Evolutionary conservation across 768 basidiomycete genomes (phyloP), one percentile per base, ranked within the genome.

Genomic region (Russula foetens): DNA sequence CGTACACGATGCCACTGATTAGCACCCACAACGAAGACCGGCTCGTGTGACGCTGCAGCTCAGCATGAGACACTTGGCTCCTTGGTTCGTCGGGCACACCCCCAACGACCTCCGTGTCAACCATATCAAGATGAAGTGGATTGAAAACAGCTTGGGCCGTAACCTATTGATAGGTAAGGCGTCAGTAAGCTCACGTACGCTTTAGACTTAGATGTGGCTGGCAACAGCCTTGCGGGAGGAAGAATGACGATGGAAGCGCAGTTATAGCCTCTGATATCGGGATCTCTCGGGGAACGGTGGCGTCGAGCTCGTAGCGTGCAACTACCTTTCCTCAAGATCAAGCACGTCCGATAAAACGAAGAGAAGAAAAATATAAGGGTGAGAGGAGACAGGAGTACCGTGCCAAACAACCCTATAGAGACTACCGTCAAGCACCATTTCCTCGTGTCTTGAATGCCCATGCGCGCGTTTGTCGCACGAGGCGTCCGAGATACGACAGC

Each of bases 1-100:
- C 56, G 45, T 53, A 58, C 38, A 68, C 46, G 38, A 50, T 59
- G 49, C 53, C 65, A n/a, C 53, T 52, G 47, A 68, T 64, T 17
- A 54, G 33, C 11, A 53, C 48, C 41, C 31, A 51, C 31, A 29
- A 48, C 5, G 49, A 43, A 9, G 46, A 56, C 28, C 38, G 59
- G 24, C 19, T 57, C 39, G 33, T 44, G 59, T 66, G 65, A 35
- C 53, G 49, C 49, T 54, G 56, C 29, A 66, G 45, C 44, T 64
- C 63, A 9, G 52, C 28, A 19, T 56, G 58, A 19, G 63, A 33
- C 19, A 66, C 53, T 31, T 55, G 53, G 31, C 41, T 21, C 35
- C 26, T 48, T 38, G 52, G 49, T 29, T 24, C 39, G 29, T 53
- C 35, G 19, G 52, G n/a, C 28, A n/a, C 35, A 1, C 33, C 24